Evolutionary conservation across 2,329 filamentous ascomycete genomes (phyloP), one percentile per base, ranked within the genome.

Genomic region (Fusarium mundagurra): DNA sequence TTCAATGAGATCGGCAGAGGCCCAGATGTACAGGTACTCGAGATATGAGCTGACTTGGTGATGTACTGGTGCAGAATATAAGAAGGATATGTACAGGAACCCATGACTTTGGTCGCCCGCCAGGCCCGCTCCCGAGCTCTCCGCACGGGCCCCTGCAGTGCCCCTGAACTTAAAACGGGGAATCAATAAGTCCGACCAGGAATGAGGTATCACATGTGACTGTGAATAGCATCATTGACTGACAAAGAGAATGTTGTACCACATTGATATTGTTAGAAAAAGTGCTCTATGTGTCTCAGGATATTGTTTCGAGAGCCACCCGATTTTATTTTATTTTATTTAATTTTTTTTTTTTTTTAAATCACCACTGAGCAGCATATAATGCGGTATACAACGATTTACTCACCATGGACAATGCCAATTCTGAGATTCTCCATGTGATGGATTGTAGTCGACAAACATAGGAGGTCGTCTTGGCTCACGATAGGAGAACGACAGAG

Each of bases 131-230:
- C 57, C 68, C 72, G 58, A 72, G 67, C 69, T 71, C 59, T 62
- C 68, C 64, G 72, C 65, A 75, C 69, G 59, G 72, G 44, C 68
- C 60, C 59, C 60, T 67, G 50, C 24, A 53, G 14, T 61, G 43
- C 73, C 73, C 72, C 73, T 75, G 69, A 75, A 55, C 51, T 55
- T 41, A 55, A 60, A 34, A 36, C 72, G 72, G 72, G 65, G 53
- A 71, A 71, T 70, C 67, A 71, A 50, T 70, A 70, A 71, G 41
- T 70, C 67, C 67, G 67, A 44, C 13, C 47, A 22, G 47, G 20
- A 54, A 43, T 44, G 29, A 38, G 50, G 53, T 55, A 64, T 69
- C 67, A 69, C 67, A 69, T 69, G 67, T 64, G 33, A 69, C 27
- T 64, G 43, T 29, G 64, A 69, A 57, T 69, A 69, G 44, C 50